Conservation (phyloP, 2,329 filamentous ascomycete species). For the Alternaria solani region DNA sequence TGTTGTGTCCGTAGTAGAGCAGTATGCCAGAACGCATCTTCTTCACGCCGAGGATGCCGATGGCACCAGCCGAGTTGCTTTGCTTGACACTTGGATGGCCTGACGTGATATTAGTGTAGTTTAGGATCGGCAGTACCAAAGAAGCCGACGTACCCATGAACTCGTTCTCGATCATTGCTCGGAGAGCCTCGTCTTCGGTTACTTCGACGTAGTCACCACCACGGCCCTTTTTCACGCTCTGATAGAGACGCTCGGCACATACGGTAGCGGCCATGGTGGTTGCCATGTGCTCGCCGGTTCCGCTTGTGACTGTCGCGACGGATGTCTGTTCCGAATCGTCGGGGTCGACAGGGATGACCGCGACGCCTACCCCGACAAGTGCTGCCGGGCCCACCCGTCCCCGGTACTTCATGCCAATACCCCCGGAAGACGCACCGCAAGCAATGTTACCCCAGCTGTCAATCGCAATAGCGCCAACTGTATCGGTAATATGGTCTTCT, state of each 20-base stretch:
- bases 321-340: constrained; percentile 73
- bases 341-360: constrained; percentile 79
- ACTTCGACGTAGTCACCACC: constrained; percentile 71
- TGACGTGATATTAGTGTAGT: constrained; percentile 33
- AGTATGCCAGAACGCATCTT: constrained; percentile 78
- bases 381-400: constrained; percentile 93
- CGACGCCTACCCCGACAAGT: constrained; percentile 88
- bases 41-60: constrained; percentile 91
- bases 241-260: constrained; percentile 85
- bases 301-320: constrained; percentile 88
- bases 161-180: constrained; percentile 81
- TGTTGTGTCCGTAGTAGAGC: constrained; percentile 96
- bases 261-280: constrained; percentile 90
- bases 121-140: neutral
- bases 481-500: constrained; percentile 81
- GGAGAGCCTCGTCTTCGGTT: constrained; percentile 79
- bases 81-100: constrained; percentile 81
- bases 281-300: constrained; percentile 97
- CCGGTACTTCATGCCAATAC: constrained; percentile 97
- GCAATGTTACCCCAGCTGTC: constrained; percentile 87
- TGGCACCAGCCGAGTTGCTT: constrained; percentile 83
- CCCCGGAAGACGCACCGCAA: constrained; percentile 93
- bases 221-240: constrained; percentile 67
- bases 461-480: constrained; percentile 93
- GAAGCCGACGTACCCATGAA: constrained; percentile 73